These are phyloP conservation scores for Chondrostereum purpureum DNA, from an alignment of 1,284 basidiomycete species.

Conservation along the genomic window DNA sequence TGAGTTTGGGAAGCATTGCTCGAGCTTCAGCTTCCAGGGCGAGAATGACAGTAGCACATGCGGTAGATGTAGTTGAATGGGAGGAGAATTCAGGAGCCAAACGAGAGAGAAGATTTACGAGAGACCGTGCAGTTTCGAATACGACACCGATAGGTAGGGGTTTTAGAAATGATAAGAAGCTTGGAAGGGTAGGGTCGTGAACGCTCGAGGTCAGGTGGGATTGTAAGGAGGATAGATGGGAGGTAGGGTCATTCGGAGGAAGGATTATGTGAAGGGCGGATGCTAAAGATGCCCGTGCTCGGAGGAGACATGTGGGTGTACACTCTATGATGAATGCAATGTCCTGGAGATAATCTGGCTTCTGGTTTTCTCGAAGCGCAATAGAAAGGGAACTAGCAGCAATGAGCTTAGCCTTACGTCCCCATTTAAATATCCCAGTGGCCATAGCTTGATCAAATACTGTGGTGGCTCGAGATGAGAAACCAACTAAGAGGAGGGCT, in stretches of 20 bases:
- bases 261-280: conserved; percentile 41
- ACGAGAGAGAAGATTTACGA: conserved; percentile 37
- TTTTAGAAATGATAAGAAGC: conserved; percentile 32
- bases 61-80: conserved; percentile 39
- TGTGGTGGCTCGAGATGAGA: conserved; percentile 51
- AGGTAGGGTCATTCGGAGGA: conserved; percentile 32
- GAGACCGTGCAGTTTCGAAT: conserved; percentile 46
- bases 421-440: conserved; percentile 56
- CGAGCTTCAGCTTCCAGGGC: conserved; percentile 61
- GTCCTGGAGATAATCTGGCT: conserved; percentile 57
- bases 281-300: conserved; percentile 45
- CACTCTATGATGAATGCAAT: conserved; percentile 61
- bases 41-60: conserved; percentile 65
- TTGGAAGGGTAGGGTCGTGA: conserved; percentile 22
- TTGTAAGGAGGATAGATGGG: conserved; percentile 7
- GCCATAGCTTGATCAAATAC: conserved; percentile 62
- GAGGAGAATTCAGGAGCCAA: background rate
- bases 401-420: conserved; percentile 55
- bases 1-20: conserved; percentile 45
- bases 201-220: conserved; percentile 39
- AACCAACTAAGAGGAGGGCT: conserved; percentile 47
- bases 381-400: conserved; percentile 62
- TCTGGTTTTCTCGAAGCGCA: conserved; percentile 59
- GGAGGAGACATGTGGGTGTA: conserved; percentile 43
- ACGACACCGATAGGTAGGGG: conserved; percentile 39